Evolutionary conservation across 345 rosid genomes (phyloP), one percentile per base, ranked within the genome.

Genomic region (Eucalyptus microcorys): DNA sequence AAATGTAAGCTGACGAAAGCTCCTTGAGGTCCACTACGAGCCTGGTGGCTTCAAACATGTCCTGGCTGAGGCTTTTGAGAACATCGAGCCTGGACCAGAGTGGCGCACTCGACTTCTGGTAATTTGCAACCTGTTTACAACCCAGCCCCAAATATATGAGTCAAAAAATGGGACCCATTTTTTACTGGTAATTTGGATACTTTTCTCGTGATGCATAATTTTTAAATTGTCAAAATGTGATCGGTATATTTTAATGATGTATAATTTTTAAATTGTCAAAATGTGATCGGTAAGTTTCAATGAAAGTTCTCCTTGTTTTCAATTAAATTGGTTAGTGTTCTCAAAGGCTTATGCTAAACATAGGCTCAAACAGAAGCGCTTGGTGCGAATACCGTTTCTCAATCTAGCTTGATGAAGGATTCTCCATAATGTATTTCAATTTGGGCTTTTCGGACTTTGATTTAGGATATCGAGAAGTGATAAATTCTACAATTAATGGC

Each of bases 11-110:
- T 19, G 93, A 71, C 15, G 98, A 96, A 47, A 97, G 95, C 89
- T 93, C 94, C 88, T 91, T 93, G 87, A 93, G 91, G 32, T 92
- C 92, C 40, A 95, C 90, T 57, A 95, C 89, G 81, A 94, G 92
- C 85, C 89, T 89, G 88, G 95, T 93, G 81, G 94, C 91, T 40
- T 95, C 96, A 37, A 96, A 76, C 96, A 94, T 95, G 88, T 92
- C 94, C 40, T 86, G 92, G 91, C 91, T 93, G 89, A 97, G 95
- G 84, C 17, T 87, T 21, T 90, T 90, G 37, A 92, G 87, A 8
- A 94, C 92, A 86, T 96, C 93, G 17, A 96, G 94, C 88, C 91
- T 92, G 22, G 93, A 93, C 89, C 93, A 92, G 47, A 95, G 85
- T 52, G 55, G 55, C 30, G 87, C 85, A 84, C 88, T 90, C 15